phyloP scores from a whole-genome alignment of 768 basidiomycete species.

The Tricholomella constricta region DNA sequence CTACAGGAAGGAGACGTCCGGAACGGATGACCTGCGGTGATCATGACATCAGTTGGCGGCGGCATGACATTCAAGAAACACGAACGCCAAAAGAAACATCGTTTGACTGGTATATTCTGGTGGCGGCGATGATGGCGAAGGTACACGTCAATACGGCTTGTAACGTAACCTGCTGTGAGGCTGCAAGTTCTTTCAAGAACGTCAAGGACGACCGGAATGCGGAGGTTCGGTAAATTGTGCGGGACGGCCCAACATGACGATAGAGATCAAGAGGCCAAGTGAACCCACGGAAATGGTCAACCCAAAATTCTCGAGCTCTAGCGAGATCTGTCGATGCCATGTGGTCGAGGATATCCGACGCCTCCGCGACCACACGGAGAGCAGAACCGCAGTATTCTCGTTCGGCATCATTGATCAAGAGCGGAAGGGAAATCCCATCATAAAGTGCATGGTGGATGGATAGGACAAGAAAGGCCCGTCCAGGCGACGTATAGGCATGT shows the following conservation, averaged over 20 bases:
- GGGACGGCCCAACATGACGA: not conserved
- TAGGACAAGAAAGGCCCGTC: slow-evolving; percentile 21
- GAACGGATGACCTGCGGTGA: slow-evolving; percentile 34
- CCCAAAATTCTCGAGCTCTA: slow-evolving; percentile 30
- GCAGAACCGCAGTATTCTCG: slow-evolving; percentile 20
- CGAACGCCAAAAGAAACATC: slow-evolving; percentile 37
- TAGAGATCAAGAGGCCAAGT: slow-evolving; percentile 21
- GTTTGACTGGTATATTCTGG: slow-evolving; percentile 23
- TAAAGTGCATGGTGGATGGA: slow-evolving; percentile 39
- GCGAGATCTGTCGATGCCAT: slow-evolving; percentile 24
- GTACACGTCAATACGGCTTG: slow-evolving; percentile 33
- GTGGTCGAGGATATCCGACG: slow-evolving; percentile 24
- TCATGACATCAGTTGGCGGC: not conserved
- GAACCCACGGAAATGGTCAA: slow-evolving; percentile 26
- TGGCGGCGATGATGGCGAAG: slow-evolving; percentile 28
- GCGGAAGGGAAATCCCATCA: slow-evolving; percentile 34
- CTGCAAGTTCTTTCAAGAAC: slow-evolving; percentile 24
- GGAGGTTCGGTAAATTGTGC: slow-evolving; percentile 10
- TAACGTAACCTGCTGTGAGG: slow-evolving; percentile 30
- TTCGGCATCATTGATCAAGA: slow-evolving; percentile 29
- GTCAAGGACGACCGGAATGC: slow-evolving; percentile 26
- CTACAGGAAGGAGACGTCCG: slow-evolving; percentile 33
- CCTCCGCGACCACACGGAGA: slow-evolving; percentile 4
- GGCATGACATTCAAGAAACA: slow-evolving; percentile 2
- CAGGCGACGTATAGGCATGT: slow-evolving; percentile 15